Base-by-base conservation (phyloP, 495 filamentous ascomycete species). In the Astrothelium macrocarpum region DNA sequence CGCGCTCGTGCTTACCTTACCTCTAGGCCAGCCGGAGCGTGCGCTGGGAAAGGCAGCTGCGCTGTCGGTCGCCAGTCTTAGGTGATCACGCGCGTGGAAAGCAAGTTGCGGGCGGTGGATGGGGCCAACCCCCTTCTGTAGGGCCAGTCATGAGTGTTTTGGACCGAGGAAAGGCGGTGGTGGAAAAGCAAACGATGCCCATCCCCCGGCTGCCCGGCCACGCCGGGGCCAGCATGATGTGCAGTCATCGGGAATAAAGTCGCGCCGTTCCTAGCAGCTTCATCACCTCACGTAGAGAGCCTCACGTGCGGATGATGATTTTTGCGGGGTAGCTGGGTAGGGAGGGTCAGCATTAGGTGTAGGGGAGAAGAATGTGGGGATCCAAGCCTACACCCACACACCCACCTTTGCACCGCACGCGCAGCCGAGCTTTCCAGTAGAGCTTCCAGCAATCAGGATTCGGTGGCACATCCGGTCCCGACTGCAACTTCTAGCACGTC, bases 1-100 rank as follows among this genome's bases (percentile, higher is more conserved):
- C n/a, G n/a, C n/a, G n/a, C n/a, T n/a, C n/a, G n/a, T n/a, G n/a
- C n/a, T n/a, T n/a, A n/a, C n/a, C n/a, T n/a, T n/a, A n/a, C n/a
- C n/a, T 14, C 34, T 39, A 5, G 34, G 34, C 34, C 34, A 39
- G 34, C 34, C 34, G 34, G 34, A 14, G 34, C 34, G 34, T 29
- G 25, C 9, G 25, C 49, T 56, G 49, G 49, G 49, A 56, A 56
- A 56, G 49, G 49, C 49, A 56, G 49, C 49, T 56, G 23, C 49
- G 16, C 49, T 29, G 49, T 56, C 23, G 25, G 12, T 56, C 49
- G 20, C 49, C 49, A 5, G 26, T 56, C 9, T 9, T 25, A 25
- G 49, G 25, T 56, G 49, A 56, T 29, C 49, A 56, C 49, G 49
- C 49, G 49, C 49, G 20, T n/a, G n/a, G n/a, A n/a, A n/a, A n/a